phyloP scores from a whole-genome alignment of 257 asterid genomes.

The Przewalskia tangutica region DNA sequence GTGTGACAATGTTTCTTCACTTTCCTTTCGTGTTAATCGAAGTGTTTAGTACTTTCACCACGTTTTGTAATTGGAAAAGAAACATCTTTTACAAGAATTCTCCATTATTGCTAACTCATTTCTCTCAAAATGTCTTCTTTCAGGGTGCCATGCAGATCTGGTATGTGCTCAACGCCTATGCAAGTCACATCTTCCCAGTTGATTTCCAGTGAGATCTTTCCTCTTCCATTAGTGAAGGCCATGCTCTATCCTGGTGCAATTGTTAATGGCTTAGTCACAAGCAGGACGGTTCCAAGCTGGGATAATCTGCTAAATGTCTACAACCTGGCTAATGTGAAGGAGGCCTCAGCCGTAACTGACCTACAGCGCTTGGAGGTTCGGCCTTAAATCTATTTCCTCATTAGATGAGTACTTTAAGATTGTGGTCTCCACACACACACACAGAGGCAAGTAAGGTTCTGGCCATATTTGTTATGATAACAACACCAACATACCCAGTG shows the following conservation, averaged over 20 bases:
- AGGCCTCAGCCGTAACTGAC: constrained; percentile 67
- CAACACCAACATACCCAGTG: no score
- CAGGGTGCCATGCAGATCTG: constrained; percentile 95
- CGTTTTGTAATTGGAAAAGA: background rate
- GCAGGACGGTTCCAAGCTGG: constrained; percentile 70
- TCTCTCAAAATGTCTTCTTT: background rate
- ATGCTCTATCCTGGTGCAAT: constrained; percentile 92
- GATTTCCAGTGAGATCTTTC: constrained; percentile 74
- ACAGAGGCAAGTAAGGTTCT: background rate
- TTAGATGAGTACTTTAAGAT: background rate
- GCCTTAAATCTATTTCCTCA: constrained; percentile 1
- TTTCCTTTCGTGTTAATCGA: background rate
- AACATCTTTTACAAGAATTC: background rate
- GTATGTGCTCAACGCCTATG: constrained; percentile 74
- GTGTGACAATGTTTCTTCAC: background rate
- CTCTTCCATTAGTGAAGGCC: constrained; percentile 71
- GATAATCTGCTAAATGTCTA: constrained; percentile 46
- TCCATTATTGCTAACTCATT: background rate
- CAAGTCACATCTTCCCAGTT: constrained; percentile 87
- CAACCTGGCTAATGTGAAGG: constrained; percentile 67
- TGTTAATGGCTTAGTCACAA: constrained; percentile 36
- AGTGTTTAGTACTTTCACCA: background rate
- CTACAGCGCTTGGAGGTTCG: constrained; percentile 87
- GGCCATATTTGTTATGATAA: background rate
- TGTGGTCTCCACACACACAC: background rate